These are phyloP conservation scores for Floccularia luteovirens DNA, from an alignment of 768 basidiomycete species.

Conservation along the genomic window DNA sequence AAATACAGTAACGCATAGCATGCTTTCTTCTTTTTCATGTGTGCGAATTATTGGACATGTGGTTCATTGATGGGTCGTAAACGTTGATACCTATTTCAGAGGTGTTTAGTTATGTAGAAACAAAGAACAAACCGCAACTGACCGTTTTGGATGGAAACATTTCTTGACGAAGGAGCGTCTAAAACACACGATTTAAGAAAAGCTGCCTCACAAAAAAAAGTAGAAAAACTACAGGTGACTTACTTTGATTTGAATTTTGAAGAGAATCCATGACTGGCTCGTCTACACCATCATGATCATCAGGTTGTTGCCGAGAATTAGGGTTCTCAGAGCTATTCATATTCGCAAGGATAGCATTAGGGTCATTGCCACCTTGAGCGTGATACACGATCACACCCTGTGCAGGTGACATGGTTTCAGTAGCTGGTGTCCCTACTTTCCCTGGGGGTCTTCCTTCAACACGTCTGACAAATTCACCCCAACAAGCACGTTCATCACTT, in stretches of 20 bases:
- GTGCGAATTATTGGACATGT: constrained; percentile 5
- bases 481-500: constrained; percentile 48
- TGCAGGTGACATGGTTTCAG: constrained; percentile 7
- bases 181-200: neutral
- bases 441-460: constrained; percentile 44
- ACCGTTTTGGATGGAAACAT: constrained; percentile 11
- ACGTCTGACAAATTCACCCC: constrained; percentile 62
- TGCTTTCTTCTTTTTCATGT: neutral
- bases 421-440: constrained; percentile 11
- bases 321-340: constrained; percentile 1
- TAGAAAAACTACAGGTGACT: too few species aligned
- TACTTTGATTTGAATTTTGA: constrained; percentile 14
- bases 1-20: neutral
- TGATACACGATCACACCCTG: constrained; percentile 11
- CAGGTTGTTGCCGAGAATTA: constrained; percentile 6
- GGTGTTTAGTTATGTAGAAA: neutral
- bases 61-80: constrained; percentile 11
- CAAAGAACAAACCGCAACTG: neutral
- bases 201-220: neutral
- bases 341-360: constrained; percentile 11
- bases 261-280: constrained; percentile 17
- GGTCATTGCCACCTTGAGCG: constrained; percentile 12
- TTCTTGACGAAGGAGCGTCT: constrained; percentile 8
- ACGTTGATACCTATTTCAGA: constrained; percentile 10
- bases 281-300: constrained; percentile 12